Evolutionary conservation across 2,329 filamentous ascomycete genomes (phyloP).

Genomic region (Proliferodiscus dingleyae): DNA sequence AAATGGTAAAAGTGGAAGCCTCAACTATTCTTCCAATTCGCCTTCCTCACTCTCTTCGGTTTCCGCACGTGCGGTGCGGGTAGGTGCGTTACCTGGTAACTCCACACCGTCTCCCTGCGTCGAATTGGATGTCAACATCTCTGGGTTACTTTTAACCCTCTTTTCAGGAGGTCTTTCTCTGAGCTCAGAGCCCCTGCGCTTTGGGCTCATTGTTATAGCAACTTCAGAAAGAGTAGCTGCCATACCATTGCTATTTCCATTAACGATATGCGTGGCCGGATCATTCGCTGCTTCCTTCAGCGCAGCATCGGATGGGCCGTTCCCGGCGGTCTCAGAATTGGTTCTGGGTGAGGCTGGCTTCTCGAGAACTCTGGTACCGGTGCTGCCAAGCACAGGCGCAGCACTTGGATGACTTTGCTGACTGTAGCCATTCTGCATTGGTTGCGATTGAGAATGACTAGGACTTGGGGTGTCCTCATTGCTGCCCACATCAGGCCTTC

Average conservation of each 20-base stretch:
- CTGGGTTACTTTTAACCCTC: constrained; percentile 8
- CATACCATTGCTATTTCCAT: constrained; percentile 8
- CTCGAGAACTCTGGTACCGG: constrained; percentile 1
- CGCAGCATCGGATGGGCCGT: constrained; percentile 16
- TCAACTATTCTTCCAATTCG: constrained; percentile 20
- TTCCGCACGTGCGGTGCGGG: neutral
- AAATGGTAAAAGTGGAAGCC: neutral
- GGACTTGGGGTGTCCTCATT: constrained; percentile 15
- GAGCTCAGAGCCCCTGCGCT: constrained; percentile 13
- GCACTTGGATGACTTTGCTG: constrained; percentile 7
- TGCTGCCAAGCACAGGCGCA: constrained; percentile 7
- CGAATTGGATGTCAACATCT: neutral
- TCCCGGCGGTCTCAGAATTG: neutral
- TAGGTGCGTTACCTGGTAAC: neutral
- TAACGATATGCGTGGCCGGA: constrained; percentile 22
- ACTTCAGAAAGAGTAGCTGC: neutral
- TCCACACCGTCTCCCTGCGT: neutral
- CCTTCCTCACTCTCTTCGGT: constrained; percentile 23
- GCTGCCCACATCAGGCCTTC: constrained; percentile 18
- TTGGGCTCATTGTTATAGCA: constrained; percentile 8
- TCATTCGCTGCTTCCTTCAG: constrained; percentile 27
- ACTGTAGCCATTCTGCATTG: constrained; percentile 8
- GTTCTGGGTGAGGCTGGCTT: constrained; percentile 2
- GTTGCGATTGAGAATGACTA: constrained; percentile 4
- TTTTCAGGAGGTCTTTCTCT: constrained; percentile 10